Conservation (phyloP, 176 grass and related monocot species). For the Triticum timopheevii region DNA sequence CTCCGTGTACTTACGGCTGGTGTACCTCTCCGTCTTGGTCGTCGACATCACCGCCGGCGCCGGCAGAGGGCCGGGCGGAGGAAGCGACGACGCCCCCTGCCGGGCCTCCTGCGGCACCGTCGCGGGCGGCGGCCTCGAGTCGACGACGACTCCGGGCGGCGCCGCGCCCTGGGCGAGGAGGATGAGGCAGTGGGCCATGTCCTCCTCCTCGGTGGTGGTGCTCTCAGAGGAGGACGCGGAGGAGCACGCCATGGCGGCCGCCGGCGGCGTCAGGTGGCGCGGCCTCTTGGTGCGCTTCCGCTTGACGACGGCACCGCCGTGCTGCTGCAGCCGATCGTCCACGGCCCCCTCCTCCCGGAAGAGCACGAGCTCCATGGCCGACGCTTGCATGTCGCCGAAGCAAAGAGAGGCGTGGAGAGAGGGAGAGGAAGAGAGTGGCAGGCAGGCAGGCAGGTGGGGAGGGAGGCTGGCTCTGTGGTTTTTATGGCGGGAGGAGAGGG, state of each 20-base stretch:
- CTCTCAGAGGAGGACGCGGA: constrained; percentile 44
- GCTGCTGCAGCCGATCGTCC: constrained; percentile 20
- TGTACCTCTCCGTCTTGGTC: constrained; percentile 41
- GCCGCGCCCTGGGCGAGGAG: constrained; percentile 60
- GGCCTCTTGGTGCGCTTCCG: constrained; percentile 59
- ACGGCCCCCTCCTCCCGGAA: background rate
- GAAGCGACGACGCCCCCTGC: background rate
- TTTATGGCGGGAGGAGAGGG: constrained; percentile 25
- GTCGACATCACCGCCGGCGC: background rate
- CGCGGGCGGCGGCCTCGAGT: constrained; percentile 22
- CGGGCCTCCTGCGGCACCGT: background rate
- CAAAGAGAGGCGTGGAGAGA: constrained; percentile 27
- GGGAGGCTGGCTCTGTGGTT: background rate
- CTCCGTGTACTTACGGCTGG: constrained; percentile 46
- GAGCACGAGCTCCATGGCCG: constrained; percentile 43
- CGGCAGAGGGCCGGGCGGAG: background rate
- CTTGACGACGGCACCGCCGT: constrained; percentile 22
- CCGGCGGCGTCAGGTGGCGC: constrained; percentile 28
- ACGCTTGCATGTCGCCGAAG: constrained; percentile 20
- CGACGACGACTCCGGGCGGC: background rate
- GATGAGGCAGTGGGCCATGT: constrained; percentile 79
- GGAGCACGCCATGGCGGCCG: background rate
- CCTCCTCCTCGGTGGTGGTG: constrained; percentile 75
- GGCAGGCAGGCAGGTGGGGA: background rate
- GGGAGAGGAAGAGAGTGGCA: constrained; percentile 2